Percentiles rank a stretch among this genome's conserved stretches.
These are phyloP conservation scores for Cladorrhinum sp. DNA, from an alignment of 2,329 filamentous ascomycete genomes.

Conservation along the genomic window DNA sequence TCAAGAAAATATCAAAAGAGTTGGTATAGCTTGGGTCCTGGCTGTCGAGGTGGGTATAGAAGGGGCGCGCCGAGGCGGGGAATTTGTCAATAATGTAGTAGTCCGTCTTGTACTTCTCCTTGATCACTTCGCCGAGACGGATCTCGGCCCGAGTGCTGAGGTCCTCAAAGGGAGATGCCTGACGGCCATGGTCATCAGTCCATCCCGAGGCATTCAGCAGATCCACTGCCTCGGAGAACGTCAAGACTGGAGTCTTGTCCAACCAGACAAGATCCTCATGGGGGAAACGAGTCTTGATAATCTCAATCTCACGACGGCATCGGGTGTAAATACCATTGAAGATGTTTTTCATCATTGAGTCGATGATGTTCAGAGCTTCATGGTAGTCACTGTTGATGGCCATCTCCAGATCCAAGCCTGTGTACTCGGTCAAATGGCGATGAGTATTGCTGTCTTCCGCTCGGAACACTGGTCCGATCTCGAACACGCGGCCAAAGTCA, in stretches of 20 bases:
- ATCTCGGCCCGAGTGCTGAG: constrained; percentile 84
- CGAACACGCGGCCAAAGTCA: constrained; percentile 85
- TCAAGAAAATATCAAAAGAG: constrained; percentile 92
- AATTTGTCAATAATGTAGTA: constrained; percentile 97
- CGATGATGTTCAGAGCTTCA: constrained; percentile 76
- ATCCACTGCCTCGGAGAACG: constrained; percentile 74
- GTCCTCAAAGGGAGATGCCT: constrained; percentile 70
- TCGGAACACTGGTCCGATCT: constrained; percentile 86
- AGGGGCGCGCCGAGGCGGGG: constrained; percentile 76
- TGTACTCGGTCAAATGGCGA: constrained; percentile 91
- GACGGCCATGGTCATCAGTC: constrained; percentile 72
- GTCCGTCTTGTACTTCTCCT: constrained; percentile 81
- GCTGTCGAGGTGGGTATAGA: constrained; percentile 85
- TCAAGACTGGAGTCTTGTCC: constrained; percentile 77
- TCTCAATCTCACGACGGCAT: constrained; percentile 67
- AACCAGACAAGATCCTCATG: constrained; percentile 84
- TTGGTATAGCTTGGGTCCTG: constrained; percentile 73
- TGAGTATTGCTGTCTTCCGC: constrained; percentile 96
- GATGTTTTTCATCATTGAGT: constrained; percentile 77
- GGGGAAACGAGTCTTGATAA: constrained; percentile 79
- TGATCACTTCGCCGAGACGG: constrained; percentile 77
- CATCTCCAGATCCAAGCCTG: constrained; percentile 91
- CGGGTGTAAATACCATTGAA: constrained; percentile 68
- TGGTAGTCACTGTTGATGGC: constrained; percentile 84
- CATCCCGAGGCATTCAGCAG: constrained; percentile 78